Base-by-base conservation (phyloP, 306 rosid species). In the Cucumis cinereus region DNA sequence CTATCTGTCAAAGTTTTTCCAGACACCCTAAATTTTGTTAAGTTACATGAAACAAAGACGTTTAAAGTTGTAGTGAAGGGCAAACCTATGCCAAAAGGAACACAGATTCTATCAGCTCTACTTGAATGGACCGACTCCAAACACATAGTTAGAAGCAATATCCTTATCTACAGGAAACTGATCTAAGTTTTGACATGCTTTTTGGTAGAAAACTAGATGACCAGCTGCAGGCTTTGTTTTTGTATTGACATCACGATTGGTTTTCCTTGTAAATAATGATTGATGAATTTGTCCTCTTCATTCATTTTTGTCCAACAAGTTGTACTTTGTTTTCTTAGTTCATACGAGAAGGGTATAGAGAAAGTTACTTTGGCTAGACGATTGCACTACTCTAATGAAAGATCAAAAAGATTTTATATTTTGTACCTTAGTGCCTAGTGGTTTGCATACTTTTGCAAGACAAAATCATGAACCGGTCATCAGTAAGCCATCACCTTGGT, bases 61-160 rank as follows among this genome's bases (percentile, higher is more conserved):
- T 91, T 91, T 71, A 93, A 82, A 84, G 93, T 90, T 58, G 82
- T 81, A 8, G 58, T 91, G 57, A 84, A 81, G 26, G 97, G 97
- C 13, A 68, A 84, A 30, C 74, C 86, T 15, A 63, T 85, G 88
- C 30, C 60, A 13, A 4, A 19, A 0, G 89, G 76, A 6, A 62
- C 47, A 6, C 8, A 2, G 2, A 19, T 76, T 20, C 35, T 81
- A 55, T 76, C 87, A 5, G 95, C 90, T 52, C 71, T 73, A 17
- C 89, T 90, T 19, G 86, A 90, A 80, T 94, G 97, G 98, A 78
- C 35, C 50, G 94, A 89, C 77, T 78, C 84, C 47, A 78, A 58
- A 61, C 94, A 91, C 30, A 79, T 35, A 45, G 98, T 89, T 74
- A 85, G 60, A 81, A 91, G 88, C 82, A 91, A 83, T 17, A 87